Evolutionary conservation across 352 stramenopile genomes (phyloP), one percentile per base, ranked within the genome.

Genomic region (Phytophthora kernoviae): DNA sequence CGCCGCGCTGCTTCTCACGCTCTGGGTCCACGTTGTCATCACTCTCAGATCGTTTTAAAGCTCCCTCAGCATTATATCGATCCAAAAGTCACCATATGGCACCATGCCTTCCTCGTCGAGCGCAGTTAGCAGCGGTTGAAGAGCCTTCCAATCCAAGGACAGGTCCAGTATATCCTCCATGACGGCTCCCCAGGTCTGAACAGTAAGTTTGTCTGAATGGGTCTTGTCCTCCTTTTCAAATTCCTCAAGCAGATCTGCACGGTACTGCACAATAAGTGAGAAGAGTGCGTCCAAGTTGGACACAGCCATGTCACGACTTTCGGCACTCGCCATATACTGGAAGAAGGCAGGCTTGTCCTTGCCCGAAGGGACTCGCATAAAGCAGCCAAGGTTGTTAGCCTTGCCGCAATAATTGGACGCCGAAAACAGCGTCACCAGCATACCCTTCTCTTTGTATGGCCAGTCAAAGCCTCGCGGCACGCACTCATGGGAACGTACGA

Each of bases 361-460:
- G 30, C 75, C 79, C 18, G 79, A 76, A 20, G 84, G 84, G 32
- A 94, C 85, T 18, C 82, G 86, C 76, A 95, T 92, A 52, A 93
- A 95, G 51, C 84, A 93, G 34, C 86, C 86, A 4, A 93, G 67
- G 53, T 93, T 95, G 57, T 95, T 93, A 26, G 84, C 82, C 48
- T 89, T 89, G 46, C 84, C 82, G 51, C 86, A 91, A 59, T 96
- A 96, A 48, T 94, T 93, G 32, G 84, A 94, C 33, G 87, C 87
- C 18, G 85, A 94, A 51, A 96, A 96, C 17, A 96, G 65, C 44
- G 87, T 96, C 11, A 96, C 79, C 30, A 96, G 75, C 81, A 91
- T 91, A 24, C 84, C 82, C 58, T 92, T 91, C 43, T 91, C 86
- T 36, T 70, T 71, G 64, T 84, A 94, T 39, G 81, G 78, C 84